These are phyloP conservation scores for Chimonanthus praecox DNA, from an alignment of 164 flowering plant species.

Conservation along the genomic window DNA sequence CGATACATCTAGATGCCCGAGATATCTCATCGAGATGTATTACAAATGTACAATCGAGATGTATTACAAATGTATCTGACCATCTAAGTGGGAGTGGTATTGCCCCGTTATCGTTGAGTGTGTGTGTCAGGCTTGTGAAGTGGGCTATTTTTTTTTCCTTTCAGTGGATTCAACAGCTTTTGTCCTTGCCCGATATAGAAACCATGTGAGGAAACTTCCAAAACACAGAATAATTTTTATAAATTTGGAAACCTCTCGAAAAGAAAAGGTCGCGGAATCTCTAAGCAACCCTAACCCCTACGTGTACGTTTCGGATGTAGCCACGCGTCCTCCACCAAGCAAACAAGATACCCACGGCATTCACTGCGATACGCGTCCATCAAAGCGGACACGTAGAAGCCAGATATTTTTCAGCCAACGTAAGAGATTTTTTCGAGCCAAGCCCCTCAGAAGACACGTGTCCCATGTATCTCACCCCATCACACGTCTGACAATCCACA, in stretches of 20 bases:
- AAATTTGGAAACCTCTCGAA: background rate
- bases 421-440: background rate
- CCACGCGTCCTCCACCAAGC: background rate
- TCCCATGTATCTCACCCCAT: background rate
- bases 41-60: too few species aligned
- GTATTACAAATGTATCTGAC: too few species aligned
- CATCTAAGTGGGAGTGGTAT: too few species aligned
- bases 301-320: background rate
- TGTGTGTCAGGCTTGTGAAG: too few species aligned
- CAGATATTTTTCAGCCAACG: slow-evolving; percentile 1
- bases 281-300: background rate
- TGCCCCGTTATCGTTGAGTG: too few species aligned
- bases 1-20: too few species aligned
- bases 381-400: background rate
- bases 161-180: background rate
- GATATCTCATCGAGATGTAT: too few species aligned
- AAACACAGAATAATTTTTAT: too few species aligned
- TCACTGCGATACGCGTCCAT: background rate
- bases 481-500: background rate
- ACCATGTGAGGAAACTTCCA: background rate
- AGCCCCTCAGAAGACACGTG: background rate
- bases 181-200: background rate
- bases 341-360: background rate
- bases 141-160: background rate
- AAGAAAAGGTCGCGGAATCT: background rate